phyloP scores from a whole-genome alignment of 148 eudicot genomes.

The Camellia japonica region DNA sequence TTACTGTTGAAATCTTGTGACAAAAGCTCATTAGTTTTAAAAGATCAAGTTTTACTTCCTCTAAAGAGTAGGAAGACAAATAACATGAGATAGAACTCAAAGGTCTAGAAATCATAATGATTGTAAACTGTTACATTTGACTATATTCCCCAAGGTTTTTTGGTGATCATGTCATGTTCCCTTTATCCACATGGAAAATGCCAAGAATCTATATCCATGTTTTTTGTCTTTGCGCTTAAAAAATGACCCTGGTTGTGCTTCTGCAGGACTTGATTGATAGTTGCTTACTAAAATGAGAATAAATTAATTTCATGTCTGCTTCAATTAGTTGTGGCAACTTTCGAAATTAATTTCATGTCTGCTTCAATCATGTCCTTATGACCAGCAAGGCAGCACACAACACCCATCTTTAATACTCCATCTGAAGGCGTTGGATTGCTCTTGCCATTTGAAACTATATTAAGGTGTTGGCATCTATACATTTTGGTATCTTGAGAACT shows the following conservation, averaged over 20 bases:
- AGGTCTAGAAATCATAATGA: not conserved
- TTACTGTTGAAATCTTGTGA: not conserved
- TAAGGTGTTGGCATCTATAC: not conserved
- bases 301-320: no score
- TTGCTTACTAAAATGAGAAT: not conserved
- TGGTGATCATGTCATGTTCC: not conserved
- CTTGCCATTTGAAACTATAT: not conserved
- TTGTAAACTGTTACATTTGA: not conserved
- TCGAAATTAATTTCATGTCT: not conserved
- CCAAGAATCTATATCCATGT: not conserved
- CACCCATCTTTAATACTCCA: not conserved
- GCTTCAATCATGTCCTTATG: not conserved
- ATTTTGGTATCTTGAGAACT: not conserved
- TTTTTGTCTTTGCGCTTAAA: not conserved
- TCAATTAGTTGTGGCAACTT: not conserved
- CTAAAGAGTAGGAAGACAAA: not conserved
- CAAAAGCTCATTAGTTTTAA: not conserved
- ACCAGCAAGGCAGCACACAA: not conserved
- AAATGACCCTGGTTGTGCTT: not conserved
- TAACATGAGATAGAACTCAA: not conserved
- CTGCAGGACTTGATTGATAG: not conserved
- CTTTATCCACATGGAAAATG: not conserved
- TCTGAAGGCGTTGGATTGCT: not conserved
- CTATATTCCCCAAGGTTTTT: not conserved
- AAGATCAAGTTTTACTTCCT: not conserved